Evolutionary conservation across 208 protist species (phyloP).

Genomic region (Trypanosoma avium): DNA sequence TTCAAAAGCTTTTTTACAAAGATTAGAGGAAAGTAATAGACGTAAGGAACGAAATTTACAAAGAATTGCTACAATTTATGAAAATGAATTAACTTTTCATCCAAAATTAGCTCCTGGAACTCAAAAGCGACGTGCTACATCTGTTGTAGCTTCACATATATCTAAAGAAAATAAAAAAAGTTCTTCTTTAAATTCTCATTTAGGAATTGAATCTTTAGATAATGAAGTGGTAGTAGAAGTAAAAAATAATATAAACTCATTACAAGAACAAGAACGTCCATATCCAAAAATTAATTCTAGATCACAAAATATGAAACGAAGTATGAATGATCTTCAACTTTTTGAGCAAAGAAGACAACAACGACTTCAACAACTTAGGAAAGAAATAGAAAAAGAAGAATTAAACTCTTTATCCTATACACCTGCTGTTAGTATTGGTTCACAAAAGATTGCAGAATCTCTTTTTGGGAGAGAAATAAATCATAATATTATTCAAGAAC

Average conservation of each 20-base stretch:
- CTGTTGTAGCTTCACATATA: background rate
- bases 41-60: conserved; percentile 5
- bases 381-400: conserved; percentile 11
- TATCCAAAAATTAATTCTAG: conserved; percentile 15
- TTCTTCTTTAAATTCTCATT: background rate
- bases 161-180: background rate
- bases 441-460: background rate
- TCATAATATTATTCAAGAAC: conserved; percentile 6
- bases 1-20: background rate
- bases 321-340: conserved; percentile 10
- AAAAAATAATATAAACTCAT: background rate
- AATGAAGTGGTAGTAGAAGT: background rate
- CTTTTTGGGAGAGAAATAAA: conserved; percentile 3
- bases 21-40: conserved; percentile 10
- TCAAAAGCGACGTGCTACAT: background rate
- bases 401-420: background rate
- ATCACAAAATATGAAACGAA: conserved; percentile 9
- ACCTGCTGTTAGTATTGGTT: conserved; percentile 6
- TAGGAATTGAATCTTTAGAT: background rate
- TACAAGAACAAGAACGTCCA: background rate
- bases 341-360: conserved; percentile 18
- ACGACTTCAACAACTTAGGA: conserved; percentile 2
- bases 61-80: conserved; percentile 1
- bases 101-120: conserved; percentile 12
- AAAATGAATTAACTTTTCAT: conserved; percentile 5